Evolutionary conservation across 1,139 yeast species (phyloP), one percentile per base, ranked within the genome.

Genomic region (Pichia sp.): DNA sequence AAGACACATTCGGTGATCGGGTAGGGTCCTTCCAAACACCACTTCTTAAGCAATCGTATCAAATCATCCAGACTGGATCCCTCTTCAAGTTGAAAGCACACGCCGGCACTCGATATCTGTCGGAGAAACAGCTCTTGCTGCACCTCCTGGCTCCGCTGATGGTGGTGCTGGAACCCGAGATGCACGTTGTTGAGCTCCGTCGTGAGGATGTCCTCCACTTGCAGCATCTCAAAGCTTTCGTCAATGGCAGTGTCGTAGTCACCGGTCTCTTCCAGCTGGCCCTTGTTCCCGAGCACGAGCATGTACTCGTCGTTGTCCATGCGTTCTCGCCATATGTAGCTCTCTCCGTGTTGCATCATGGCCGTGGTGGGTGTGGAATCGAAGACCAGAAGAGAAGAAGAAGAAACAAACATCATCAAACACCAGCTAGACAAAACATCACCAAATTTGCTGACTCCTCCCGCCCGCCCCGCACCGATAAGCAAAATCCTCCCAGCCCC

Each of bases 11-110:
- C 22, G 10, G 34, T 39, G 3, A 19, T 30, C 9, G 32, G 17
- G 18, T 38, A 48, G 3, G 53, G 53, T 1, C 53, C 53, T 17
- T 48, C 50, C 19, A 51, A 32, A 33, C 53, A 51, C 53, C 53
- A 51, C 24, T 28, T 43, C 31, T 33, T 34, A 5, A 52, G 30
- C 11, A 52, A 30, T 19, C 27, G 28, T 7, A 42, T 35, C 18
- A 52, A 28, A 39, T 49, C 53, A 17, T 45, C 43, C 6, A 42
- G 5, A 4, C 18, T 38, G 7, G 47, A 44, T 17, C 38, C 46
- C 6, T 17, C 3, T 8, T 17, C n/a, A 3, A 46, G 14, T 10
- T 32, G 14, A 14, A 46, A 19, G 11, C 8, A 22, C 17, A 45
- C 24, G 1, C 42, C 45, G 2, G 40, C 20, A 2, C 14, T 31